Evolutionary conservation across 2,329 filamentous ascomycete species (phyloP).

Genomic region (Botrytis paeoniae): DNA sequence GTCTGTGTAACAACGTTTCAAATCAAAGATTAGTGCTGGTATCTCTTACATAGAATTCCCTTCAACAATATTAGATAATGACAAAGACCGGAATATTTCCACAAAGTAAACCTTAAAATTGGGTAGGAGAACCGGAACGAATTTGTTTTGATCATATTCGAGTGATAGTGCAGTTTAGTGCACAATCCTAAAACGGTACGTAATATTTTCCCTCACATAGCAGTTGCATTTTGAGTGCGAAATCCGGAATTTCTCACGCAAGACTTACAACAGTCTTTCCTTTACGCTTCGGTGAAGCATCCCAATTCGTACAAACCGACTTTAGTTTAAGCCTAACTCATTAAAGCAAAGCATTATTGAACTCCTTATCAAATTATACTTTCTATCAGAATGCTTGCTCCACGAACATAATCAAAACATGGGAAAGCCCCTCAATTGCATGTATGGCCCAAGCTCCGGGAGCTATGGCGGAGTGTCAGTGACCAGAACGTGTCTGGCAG

Average conservation of each 20-base stretch:
- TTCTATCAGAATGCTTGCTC: background rate
- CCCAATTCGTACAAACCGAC: background rate
- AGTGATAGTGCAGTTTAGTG: background rate
- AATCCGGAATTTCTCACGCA: background rate
- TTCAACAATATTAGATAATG: background rate
- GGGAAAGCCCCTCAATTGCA: background rate
- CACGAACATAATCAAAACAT: background rate
- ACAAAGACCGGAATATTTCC: background rate
- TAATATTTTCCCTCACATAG: background rate
- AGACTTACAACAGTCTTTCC: background rate
- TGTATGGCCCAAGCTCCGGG: slow-evolving; percentile 5
- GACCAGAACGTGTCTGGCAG: background rate
- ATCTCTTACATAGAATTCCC: background rate
- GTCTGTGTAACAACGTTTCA: background rate
- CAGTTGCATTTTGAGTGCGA: background rate
- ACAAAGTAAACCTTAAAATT: background rate
- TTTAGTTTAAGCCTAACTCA: background rate
- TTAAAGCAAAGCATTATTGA: background rate
- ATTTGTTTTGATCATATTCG: background rate
- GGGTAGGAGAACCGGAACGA: slow-evolving; percentile 5
- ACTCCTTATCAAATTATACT: background rate
- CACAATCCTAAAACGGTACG: background rate
- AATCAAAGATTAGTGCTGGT: background rate
- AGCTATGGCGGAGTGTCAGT: slow-evolving; percentile 1
- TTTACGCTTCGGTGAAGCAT: background rate